A percentile compares a stretch with the other conserved stretches of the same genome.
phyloP scores from a whole-genome alignment of 306 rosid genomes.

The Vigna trinervia region DNA sequence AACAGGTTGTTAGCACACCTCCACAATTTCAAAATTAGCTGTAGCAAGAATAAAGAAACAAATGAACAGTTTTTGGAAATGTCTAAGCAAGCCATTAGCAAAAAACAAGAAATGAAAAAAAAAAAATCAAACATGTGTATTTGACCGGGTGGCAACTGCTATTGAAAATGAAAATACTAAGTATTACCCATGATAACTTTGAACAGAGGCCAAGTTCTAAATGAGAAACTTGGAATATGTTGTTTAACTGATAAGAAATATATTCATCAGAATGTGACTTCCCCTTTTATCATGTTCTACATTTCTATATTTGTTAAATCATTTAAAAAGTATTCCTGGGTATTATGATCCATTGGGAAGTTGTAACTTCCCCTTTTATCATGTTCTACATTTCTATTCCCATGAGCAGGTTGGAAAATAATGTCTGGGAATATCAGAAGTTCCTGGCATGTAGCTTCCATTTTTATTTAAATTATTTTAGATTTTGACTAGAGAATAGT shows the following conservation, averaged over 20 bases:
- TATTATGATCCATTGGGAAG: background rate
- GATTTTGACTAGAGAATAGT: background rate
- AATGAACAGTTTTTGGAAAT: background rate
- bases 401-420: background rate
- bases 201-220: slow-evolving; percentile 28
- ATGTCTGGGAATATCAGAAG: background rate
- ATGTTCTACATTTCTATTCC: background rate
- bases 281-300: no score
- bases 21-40: slow-evolving; percentile 1
- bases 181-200: background rate
- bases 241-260: no score
- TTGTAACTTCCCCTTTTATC: background rate
- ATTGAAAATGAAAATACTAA: background rate
- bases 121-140: background rate
- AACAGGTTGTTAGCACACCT: slow-evolving; percentile 5
- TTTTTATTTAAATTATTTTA: no score
- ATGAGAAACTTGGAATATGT: slow-evolving; percentile 1
- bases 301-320: no score
- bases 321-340: background rate
- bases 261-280: background rate
- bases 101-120: background rate
- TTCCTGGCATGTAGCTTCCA: background rate
- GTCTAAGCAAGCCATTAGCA: background rate
- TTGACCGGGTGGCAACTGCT: slow-evolving; percentile 26
- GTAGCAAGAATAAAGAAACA: background rate